phyloP scores from a whole-genome alignment of 179 eudicot species.

The Pouteria campechiana region DNA sequence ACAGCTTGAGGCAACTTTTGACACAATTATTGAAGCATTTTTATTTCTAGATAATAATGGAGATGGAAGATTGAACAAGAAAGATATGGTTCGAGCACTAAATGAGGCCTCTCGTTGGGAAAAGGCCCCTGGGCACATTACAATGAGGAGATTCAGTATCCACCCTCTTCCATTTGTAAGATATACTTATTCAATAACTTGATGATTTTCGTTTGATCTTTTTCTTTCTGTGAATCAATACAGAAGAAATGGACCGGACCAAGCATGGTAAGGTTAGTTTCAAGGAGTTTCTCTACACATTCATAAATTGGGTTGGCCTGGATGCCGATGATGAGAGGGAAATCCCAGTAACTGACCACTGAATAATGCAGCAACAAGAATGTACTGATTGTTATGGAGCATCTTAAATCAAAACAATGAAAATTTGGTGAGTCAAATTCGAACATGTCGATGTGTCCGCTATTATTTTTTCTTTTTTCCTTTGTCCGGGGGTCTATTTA shows the following conservation, averaged over 20 bases:
- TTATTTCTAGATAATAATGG: conserved; percentile 63
- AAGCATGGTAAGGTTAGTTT: conserved; percentile 57
- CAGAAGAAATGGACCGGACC: conserved; percentile 78
- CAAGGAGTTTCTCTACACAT: conserved; percentile 50
- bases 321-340: conserved; percentile 43
- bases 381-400: too few relatives aligned
- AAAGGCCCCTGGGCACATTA: conserved; percentile 41
- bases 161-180: not conserved
- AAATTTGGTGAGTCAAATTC: too few relatives aligned
- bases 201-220: not conserved
- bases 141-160: conserved; percentile 38
- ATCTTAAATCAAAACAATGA: too few relatives aligned
- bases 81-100: conserved; percentile 40
- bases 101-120: conserved; percentile 39
- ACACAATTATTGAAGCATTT: conserved; percentile 47
- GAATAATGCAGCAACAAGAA: too few relatives aligned
- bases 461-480: too few relatives aligned
- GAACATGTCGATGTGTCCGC: too few relatives aligned
- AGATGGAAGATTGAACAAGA: conserved; percentile 54
- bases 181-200: not conserved
- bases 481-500: too few relatives aligned
- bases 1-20: conserved; percentile 47
- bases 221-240: conserved; percentile 6
- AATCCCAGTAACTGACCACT: too few relatives aligned
- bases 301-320: conserved; percentile 51